Evolutionary conservation across 208 protist genomes (phyloP).

Genomic region (Acanthamoeba triangularis): DNA sequence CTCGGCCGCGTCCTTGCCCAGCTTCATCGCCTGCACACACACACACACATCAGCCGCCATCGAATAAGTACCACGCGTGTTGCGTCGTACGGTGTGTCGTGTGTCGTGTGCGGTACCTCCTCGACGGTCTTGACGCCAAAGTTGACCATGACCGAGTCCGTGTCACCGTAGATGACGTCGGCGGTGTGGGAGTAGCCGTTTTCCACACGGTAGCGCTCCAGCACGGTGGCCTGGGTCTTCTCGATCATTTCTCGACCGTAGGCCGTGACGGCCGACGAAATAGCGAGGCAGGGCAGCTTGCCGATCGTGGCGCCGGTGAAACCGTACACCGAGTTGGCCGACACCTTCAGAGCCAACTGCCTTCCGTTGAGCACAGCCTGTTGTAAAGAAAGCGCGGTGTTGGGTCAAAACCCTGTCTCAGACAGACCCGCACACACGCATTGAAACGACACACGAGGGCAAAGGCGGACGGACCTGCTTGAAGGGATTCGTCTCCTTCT

Average conservation of each 20-base stretch:
- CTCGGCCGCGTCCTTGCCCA: conserved; percentile 95
- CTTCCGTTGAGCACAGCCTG: conserved; percentile 96
- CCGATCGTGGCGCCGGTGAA: conserved; percentile 99
- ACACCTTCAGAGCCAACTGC: conserved; percentile 99
- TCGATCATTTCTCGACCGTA: conserved; percentile 99
- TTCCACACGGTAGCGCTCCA: conserved; percentile 92
- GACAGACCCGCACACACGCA: background rate
- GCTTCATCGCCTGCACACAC: conserved; percentile 79
- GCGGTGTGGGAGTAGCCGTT: conserved; percentile 96
- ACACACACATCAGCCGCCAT: conserved; percentile 46
- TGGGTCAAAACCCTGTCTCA: background rate
- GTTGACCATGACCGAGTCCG: conserved; percentile 99
- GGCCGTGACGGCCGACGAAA: conserved; percentile 92
- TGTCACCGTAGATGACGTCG: conserved; percentile 99
- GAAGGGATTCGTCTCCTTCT: conserved; percentile 94
- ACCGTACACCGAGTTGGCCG: conserved; percentile 99
- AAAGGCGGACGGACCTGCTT: background rate
- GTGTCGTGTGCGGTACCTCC: conserved; percentile 65
- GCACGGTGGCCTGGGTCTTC: conserved; percentile 96
- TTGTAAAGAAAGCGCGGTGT: background rate
- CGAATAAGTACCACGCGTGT: conserved; percentile 93
- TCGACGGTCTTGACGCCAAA: conserved; percentile 93
- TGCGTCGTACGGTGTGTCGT: background rate
- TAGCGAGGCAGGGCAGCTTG: conserved; percentile 99
- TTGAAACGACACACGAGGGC: background rate